These are phyloP conservation scores for Hippophae gyantsensis DNA, from an alignment of 306 rosid genomes.

Conservation along the genomic window DNA sequence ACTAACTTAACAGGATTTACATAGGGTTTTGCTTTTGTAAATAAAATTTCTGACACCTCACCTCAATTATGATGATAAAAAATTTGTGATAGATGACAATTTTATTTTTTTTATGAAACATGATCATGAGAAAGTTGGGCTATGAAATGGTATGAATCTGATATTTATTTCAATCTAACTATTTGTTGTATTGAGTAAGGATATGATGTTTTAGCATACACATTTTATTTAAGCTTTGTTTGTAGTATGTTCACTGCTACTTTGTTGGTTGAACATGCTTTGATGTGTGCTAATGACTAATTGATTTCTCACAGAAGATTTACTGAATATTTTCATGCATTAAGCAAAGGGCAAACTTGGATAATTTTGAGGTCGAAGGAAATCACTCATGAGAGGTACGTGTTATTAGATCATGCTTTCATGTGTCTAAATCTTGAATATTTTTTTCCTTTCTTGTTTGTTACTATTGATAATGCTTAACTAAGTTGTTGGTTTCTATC, in stretches of 20 bases:
- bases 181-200: no score
- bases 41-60: no score
- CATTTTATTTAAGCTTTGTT: background rate
- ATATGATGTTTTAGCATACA: no score
- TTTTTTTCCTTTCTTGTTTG: background rate
- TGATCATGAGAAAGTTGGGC: no score
- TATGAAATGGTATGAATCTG: no score
- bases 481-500: constrained; percentile 24
- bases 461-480: background rate
- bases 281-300: background rate
- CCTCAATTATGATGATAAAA: no score
- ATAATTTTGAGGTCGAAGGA: constrained; percentile 9
- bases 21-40: no score
- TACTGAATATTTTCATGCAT: background rate
- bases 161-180: no score
- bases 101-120: no score
- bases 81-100: no score
- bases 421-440: constrained; percentile 13
- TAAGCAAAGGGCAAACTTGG: constrained; percentile 11
- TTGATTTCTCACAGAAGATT: constrained; percentile 24
- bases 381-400: constrained; percentile 19
- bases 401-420: constrained; percentile 11
- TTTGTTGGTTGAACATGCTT: background rate
- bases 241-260: background rate
- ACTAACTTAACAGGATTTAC: no score